Percentiles rank a stretch among this genome's conserved stretches.
phyloP scores from a whole-genome alignment of 306 rosid species.

The Astragalus glycyphyllos region DNA sequence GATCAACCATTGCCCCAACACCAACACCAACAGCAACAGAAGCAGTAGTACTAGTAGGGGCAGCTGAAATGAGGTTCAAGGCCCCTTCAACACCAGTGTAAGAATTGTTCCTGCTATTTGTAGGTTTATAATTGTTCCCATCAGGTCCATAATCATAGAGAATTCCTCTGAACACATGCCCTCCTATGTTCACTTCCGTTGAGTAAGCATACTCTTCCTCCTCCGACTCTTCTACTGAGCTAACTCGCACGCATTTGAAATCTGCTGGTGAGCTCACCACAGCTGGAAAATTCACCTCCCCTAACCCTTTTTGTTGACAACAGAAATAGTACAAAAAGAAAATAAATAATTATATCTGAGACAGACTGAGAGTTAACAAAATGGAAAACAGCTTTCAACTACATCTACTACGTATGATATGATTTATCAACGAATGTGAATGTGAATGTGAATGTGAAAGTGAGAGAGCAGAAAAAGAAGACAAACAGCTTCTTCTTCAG shows the following conservation, averaged over 20 bases:
- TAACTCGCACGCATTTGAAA: conserved; percentile 81
- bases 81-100: conserved; percentile 50
- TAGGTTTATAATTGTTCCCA: conserved; percentile 24
- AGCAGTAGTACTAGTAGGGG: conserved; percentile 20
- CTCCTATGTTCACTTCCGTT: conserved; percentile 93
- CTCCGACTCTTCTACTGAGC: conserved; percentile 69
- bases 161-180: conserved; percentile 86
- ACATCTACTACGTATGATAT: neutral
- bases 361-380: conserved; percentile 13
- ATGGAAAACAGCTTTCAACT: neutral
- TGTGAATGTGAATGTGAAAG: neutral
- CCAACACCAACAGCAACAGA: too few relatives aligned
- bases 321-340: too few relatives aligned
- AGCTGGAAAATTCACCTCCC: conserved; percentile 72
- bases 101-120: conserved; percentile 58
- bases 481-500: conserved; percentile 46
- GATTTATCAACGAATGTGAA: neutral
- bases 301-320: conserved; percentile 80
- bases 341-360: too few relatives aligned
- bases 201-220: conserved; percentile 89
- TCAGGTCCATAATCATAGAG: conserved; percentile 87
- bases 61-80: conserved; percentile 58
- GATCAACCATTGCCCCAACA: conserved; percentile 56
- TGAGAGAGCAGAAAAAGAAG: conserved; percentile 20
- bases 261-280: conserved; percentile 69